Percentiles rank a stretch among this genome's conserved stretches.
Evolutionary conservation across 202 grass and related monocot genomes (phyloP).

Genomic region (Setaria viridis): DNA sequence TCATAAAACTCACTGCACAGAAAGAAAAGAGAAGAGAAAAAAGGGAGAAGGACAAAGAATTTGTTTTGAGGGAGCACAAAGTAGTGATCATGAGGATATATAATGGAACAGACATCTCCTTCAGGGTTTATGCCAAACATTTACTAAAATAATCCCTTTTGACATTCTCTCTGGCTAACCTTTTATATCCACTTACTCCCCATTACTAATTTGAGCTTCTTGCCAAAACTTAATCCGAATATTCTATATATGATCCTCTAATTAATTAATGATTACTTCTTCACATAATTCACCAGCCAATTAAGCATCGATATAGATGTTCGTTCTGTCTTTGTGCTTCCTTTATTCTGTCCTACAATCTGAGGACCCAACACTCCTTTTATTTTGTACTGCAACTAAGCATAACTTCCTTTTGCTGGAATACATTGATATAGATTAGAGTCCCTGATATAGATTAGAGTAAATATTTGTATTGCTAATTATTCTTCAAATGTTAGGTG

Average conservation of each 20-base stretch:
- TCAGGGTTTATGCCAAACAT: slow-evolving; percentile 35
- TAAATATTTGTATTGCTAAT: background rate
- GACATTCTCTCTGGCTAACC: slow-evolving; percentile 29
- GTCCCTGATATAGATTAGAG: no score
- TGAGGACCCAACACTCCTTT: slow-evolving; percentile 4
- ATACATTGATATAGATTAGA: background rate
- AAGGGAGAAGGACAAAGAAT: background rate
- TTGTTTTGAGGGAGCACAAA: background rate
- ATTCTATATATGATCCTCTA: background rate
- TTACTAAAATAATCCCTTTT: slow-evolving; percentile 24
- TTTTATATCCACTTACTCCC: background rate
- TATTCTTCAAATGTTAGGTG: background rate
- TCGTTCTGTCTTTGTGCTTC: slow-evolving; percentile 6
- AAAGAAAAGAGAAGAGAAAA: background rate
- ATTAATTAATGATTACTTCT: slow-evolving; percentile 15
- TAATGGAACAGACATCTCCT: slow-evolving; percentile 28
- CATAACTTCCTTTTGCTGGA: background rate
- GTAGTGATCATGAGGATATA: background rate
- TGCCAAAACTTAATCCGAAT: slow-evolving; percentile 35
- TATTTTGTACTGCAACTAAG: background rate
- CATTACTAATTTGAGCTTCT: slow-evolving; percentile 33
- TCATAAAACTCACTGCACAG: background rate
- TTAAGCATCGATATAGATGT: background rate
- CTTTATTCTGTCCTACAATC: slow-evolving; percentile 12
- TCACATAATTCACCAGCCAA: slow-evolving; percentile 10